phyloP scores from a whole-genome alignment of 2,329 filamentous ascomycete genomes.

The Leptographium flavum region DNA sequence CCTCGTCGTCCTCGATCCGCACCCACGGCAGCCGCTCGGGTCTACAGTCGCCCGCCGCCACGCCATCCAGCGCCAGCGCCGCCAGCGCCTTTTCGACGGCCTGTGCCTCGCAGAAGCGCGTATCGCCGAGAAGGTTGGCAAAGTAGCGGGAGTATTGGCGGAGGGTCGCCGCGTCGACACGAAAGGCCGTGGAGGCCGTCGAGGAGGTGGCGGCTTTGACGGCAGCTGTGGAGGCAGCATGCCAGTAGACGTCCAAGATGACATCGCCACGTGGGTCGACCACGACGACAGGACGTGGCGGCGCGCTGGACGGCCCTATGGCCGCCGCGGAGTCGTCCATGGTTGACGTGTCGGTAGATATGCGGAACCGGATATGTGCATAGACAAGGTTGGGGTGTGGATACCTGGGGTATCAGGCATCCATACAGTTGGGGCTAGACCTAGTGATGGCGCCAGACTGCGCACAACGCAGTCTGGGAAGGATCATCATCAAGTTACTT shows the following conservation, averaged over 20 bases:
- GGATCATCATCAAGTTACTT: too few relatives aligned
- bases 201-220: too few relatives aligned
- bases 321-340: too few relatives aligned
- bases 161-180: slow-evolving; percentile 43
- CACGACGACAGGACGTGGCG: slow-evolving; percentile 26
- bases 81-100: slow-evolving; percentile 36
- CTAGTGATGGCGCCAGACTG: too few relatives aligned
- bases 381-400: too few relatives aligned
- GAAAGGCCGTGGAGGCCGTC: slow-evolving; percentile 33
- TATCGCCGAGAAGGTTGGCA: slow-evolving; percentile 47
- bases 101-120: slow-evolving; percentile 48
- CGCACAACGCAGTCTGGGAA: too few relatives aligned
- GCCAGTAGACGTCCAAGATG: slow-evolving; percentile 51
- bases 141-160: slow-evolving; percentile 56
- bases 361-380: too few relatives aligned
- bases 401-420: too few relatives aligned
- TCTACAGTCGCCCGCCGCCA: slow-evolving; percentile 31
- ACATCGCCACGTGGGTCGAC: slow-evolving; percentile 48
- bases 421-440: too few relatives aligned
- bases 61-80: slow-evolving; percentile 29
- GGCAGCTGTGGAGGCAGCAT: slow-evolving; percentile 17
- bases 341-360: too few relatives aligned
- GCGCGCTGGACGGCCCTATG: too few relatives aligned
- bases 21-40: slow-evolving; percentile 46
- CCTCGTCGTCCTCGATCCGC: slow-evolving; percentile 51